Evolutionary conservation across 169 alveolate species (phyloP).

Genomic region (Cytauxzoon felis): DNA sequence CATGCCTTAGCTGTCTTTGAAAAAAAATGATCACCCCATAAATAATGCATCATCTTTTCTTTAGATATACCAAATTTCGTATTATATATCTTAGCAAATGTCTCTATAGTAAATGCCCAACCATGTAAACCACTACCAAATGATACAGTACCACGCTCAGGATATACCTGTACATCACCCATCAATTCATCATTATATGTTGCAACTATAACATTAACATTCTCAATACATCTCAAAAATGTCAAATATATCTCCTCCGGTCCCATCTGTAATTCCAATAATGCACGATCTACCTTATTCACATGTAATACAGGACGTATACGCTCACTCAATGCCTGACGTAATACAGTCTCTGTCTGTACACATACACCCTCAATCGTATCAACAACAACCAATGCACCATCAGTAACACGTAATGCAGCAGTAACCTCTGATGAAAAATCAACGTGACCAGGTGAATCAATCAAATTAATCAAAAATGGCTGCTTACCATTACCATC

Average conservation of each 20-base stretch:
- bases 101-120: conserved; percentile 98
- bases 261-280: conserved; percentile 95
- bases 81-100: conserved; percentile 94
- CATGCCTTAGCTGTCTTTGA: conserved; percentile 93
- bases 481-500: conserved; percentile 86
- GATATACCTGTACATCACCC: conserved; percentile 95
- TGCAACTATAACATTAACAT: conserved; percentile 95
- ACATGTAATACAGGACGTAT: conserved; percentile 97
- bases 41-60: conserved; percentile 93
- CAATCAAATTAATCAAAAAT: conserved; percentile 96
- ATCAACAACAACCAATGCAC: conserved; percentile 99
- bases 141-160: conserved; percentile 96
- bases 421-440: conserved; percentile 99
- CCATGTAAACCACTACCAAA: conserved; percentile 99
- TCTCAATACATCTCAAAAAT: conserved; percentile 94
- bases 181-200: conserved; percentile 92
- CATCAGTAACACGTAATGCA: conserved; percentile 99
- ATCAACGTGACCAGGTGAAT: conserved; percentile 99
- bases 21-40: conserved; percentile 99
- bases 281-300: conserved; percentile 97
- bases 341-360: conserved; percentile 97
- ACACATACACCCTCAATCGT: conserved; percentile 99
- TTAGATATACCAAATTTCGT: conserved; percentile 92
- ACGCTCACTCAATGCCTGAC: conserved; percentile 98
- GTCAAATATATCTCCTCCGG: conserved; percentile 97